These are phyloP conservation scores for Crassisporium funariophilum DNA, from an alignment of 768 basidiomycete genomes.

Conservation along the genomic window DNA sequence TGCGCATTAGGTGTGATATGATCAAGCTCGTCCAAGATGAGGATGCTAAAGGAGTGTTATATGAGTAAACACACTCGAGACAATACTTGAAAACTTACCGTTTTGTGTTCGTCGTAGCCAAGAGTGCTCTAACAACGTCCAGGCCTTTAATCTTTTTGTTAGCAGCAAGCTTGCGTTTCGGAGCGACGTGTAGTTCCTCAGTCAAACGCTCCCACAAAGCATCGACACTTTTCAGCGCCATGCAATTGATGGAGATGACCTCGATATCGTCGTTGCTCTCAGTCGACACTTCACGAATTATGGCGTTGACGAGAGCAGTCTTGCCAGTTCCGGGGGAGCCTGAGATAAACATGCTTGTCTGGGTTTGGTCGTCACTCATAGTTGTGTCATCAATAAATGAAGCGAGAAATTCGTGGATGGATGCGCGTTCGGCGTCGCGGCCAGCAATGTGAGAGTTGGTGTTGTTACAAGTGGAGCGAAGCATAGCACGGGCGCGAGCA, in stretches of 20 bases:
- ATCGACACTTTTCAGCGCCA: constrained; percentile 70
- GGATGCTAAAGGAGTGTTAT: constrained; percentile 45
- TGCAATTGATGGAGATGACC: constrained; percentile 73
- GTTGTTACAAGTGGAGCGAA: constrained; percentile 71
- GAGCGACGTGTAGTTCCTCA: constrained; percentile 49
- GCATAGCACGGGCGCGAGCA: constrained; percentile 64
- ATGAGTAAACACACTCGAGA: constrained; percentile 15
- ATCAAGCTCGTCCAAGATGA: constrained; percentile 88
- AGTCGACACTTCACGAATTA: constrained; percentile 48
- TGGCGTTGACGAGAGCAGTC: constrained; percentile 77
- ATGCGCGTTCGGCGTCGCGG: constrained; percentile 62
- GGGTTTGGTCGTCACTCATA: constrained; percentile 22
- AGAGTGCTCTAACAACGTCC: constrained; percentile 47
- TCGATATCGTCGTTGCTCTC: constrained; percentile 39
- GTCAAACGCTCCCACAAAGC: constrained; percentile 70
- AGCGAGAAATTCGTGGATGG: constrained; percentile 60
- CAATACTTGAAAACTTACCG: constrained; percentile 42
- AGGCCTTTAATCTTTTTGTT: constrained; percentile 47
- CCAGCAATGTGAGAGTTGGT: constrained; percentile 58
- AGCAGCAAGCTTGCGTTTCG: constrained; percentile 36
- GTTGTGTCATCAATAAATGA: constrained; percentile 46
- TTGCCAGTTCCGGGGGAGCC: constrained; percentile 94
- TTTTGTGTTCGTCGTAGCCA: constrained; percentile 49
- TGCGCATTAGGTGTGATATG: constrained; percentile 69
- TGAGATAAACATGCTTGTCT: constrained; percentile 78